These are phyloP conservation scores for Didymella pinodella DNA, from an alignment of 2,329 filamentous ascomycete species.

Conservation along the genomic window DNA sequence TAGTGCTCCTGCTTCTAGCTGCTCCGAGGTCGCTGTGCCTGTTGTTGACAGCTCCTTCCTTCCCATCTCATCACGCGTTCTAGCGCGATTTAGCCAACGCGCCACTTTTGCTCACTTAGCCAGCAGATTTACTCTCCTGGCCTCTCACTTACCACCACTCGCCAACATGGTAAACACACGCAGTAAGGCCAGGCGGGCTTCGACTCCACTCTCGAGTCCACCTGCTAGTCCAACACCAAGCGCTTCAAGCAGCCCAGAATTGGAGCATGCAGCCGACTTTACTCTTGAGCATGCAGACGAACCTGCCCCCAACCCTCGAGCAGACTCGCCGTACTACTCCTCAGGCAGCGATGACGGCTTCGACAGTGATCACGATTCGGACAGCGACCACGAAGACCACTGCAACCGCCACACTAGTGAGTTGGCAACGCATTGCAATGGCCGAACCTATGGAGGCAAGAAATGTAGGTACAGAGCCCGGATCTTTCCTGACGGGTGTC, in stretches of 20 bases:
- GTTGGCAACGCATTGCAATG: constrained; percentile 7
- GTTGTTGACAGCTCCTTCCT: constrained; percentile 1
- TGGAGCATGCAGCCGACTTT: background rate
- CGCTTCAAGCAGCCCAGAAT: background rate
- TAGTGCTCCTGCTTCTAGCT: background rate
- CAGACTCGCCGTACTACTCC: background rate
- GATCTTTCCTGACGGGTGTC: constrained; percentile 2
- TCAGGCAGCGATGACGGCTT: constrained; percentile 4
- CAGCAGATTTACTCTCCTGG: background rate
- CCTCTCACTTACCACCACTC: background rate
- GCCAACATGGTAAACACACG: constrained; percentile 7
- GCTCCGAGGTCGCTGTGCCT: background rate
- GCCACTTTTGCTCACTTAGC: background rate
- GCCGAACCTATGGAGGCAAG: constrained; percentile 4
- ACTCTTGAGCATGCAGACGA: background rate
- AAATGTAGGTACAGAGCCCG: constrained; percentile 12
- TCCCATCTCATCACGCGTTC: constrained; percentile 2
- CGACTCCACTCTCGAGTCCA: constrained; percentile 8
- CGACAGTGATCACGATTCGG: background rate
- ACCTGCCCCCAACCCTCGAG: background rate
- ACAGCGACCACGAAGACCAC: constrained; percentile 4
- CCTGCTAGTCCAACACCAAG: constrained; percentile 1
- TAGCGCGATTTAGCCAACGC: constrained; percentile 12
- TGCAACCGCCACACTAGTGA: constrained; percentile 15
- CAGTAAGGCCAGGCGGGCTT: background rate